Base-by-base conservation (phyloP, 208 protist species). In the Zelonia costaricensis region DNA sequence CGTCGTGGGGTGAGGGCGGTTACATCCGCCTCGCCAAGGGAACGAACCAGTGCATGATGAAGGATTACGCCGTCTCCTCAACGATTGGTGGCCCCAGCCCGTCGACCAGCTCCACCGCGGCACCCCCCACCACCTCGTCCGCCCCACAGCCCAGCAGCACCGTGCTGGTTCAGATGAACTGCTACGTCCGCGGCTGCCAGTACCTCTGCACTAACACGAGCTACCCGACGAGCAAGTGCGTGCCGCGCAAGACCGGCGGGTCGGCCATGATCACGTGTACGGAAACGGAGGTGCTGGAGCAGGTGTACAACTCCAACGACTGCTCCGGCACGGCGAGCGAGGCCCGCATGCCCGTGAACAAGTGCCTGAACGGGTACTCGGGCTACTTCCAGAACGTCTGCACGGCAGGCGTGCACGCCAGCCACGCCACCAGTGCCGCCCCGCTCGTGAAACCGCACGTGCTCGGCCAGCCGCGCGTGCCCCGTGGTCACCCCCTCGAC, bases 21-120 rank as follows among this genome's bases (percentile, higher is more conserved):
- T 97, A 96, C 79, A 93, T 97, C 74, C 84, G 84, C 56, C 62
- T 97, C 20, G 66, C 78, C 40, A 93, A 90, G 80, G 87, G 87
- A 39, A 74, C 60, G 25, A 91, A 93, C 69, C 70, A 88, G 76
- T 96, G 90, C 75, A 69, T 84, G 57, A 72, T 96, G 55, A 81
- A 78, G 18, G 62, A 93, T 12, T 84, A 82, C 77, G 65, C 69
- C 35, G 45, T 83, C n/a, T 80, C 80, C 18, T 79, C 76, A 25
- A 74, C 49, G 28, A 60, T 91, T 23, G 47, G 42, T 44, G 46
- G 59, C 51, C 3, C 51, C 44, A 53, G 68, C 4, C 35, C 78
- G 15, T 22, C 76, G 4, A 45, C 60, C 18, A 23, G 36, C 20
- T 30, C 52, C 46, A 54, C 61, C 27, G 64, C 69, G n/a, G 44